Percentiles rank a stretch among this genome's conserved stretches.
Evolutionary conservation across 1,284 basidiomycete genomes (phyloP).

Genomic region (Laetiporus sulphureus): DNA sequence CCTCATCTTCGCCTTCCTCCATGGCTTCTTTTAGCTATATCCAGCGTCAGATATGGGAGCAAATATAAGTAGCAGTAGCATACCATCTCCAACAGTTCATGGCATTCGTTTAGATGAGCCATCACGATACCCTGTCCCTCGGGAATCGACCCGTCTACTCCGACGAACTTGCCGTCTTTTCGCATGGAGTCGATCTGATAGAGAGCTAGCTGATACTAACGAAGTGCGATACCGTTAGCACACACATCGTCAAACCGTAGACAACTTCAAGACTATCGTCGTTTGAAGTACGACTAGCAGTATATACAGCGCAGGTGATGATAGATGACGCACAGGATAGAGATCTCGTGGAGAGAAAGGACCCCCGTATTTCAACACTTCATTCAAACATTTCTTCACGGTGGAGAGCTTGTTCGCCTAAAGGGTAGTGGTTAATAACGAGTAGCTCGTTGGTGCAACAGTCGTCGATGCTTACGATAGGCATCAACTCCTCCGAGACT

Average conservation of each 20-base stretch:
- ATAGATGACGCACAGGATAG: slow-evolving; percentile 68
- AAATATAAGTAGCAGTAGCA: slow-evolving; percentile 15
- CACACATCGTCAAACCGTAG: too few species aligned
- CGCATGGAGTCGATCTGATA: slow-evolving; percentile 94
- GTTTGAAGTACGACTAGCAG: slow-evolving; percentile 2
- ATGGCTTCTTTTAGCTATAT: slow-evolving; percentile 71
- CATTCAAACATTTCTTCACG: slow-evolving; percentile 94
- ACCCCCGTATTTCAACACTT: slow-evolving; percentile 95
- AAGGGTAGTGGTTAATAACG: not conserved
- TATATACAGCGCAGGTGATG: not conserved
- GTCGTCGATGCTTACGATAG: slow-evolving; percentile 59
- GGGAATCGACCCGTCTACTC: slow-evolving; percentile 77
- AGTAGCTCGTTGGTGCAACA: too few species aligned
- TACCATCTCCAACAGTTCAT: slow-evolving; percentile 92
- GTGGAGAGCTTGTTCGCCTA: slow-evolving; percentile 92
- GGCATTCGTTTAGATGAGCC: slow-evolving; percentile 94
- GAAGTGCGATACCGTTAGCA: not conserved
- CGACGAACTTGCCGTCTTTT: slow-evolving; percentile 90
- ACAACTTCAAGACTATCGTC: too few species aligned
- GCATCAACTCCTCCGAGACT: slow-evolving; percentile 98
- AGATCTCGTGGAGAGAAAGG: slow-evolving; percentile 93
- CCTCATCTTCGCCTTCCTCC: slow-evolving; percentile 59
- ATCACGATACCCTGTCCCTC: slow-evolving; percentile 97
- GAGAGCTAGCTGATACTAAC: slow-evolving; percentile 88
- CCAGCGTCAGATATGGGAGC: not conserved